phyloP scores from a whole-genome alignment of 257 asterid species.

The Perilla frutescens region DNA sequence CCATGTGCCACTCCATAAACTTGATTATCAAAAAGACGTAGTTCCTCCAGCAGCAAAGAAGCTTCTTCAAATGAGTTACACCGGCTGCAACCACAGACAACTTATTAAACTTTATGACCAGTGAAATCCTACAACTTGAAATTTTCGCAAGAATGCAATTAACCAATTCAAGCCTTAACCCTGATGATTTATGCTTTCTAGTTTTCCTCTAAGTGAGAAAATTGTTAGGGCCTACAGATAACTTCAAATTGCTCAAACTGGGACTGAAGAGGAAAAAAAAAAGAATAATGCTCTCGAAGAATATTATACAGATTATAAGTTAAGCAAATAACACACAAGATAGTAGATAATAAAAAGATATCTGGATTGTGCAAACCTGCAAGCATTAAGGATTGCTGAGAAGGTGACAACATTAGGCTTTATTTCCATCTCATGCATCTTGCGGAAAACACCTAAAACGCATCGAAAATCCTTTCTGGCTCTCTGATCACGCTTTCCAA shows the following conservation, averaged over 20 bases:
- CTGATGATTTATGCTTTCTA: slow-evolving; percentile 1
- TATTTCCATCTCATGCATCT: slow-evolving; percentile 91
- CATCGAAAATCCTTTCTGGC: slow-evolving; percentile 66
- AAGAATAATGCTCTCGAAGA: too few species aligned
- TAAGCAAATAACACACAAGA: slow-evolving; percentile 18
- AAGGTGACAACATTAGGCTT: slow-evolving; percentile 97
- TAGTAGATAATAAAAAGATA: neutral
- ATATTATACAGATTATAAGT: too few species aligned
- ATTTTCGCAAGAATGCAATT: neutral
- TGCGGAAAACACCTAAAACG: slow-evolving; percentile 71
- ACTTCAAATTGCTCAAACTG: neutral
- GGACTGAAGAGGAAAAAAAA: too few species aligned
- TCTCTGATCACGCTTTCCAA: slow-evolving; percentile 42
- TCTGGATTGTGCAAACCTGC: slow-evolving; percentile 61
- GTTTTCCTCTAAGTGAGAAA: neutral
- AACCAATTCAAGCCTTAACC: slow-evolving; percentile 22
- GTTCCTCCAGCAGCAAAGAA: slow-evolving; percentile 82
- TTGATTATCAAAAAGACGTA: slow-evolving; percentile 78
- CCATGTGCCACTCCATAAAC: slow-evolving; percentile 97
- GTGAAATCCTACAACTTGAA: slow-evolving; percentile 8
- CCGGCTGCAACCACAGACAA: slow-evolving; percentile 62
- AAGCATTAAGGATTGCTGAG: slow-evolving; percentile 91
- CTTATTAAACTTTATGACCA: neutral
- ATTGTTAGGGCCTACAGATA: neutral
- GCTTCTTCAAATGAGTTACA: slow-evolving; percentile 93